These are phyloP conservation scores for Dactylis glomerata DNA, from an alignment of 176 grass and related monocot genomes.

Conservation along the genomic window DNA sequence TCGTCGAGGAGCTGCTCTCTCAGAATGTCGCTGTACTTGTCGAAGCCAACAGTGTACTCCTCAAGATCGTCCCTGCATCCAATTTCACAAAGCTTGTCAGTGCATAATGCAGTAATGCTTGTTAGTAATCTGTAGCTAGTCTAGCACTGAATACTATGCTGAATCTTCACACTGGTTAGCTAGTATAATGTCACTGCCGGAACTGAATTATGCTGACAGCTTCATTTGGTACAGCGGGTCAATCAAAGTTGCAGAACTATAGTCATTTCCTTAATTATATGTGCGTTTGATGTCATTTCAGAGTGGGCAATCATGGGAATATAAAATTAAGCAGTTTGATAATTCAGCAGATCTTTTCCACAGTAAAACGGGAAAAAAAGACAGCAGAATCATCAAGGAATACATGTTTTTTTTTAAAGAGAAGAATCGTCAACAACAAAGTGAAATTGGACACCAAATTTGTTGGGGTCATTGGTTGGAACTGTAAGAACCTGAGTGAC, in stretches of 20 bases:
- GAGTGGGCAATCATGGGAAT: background rate
- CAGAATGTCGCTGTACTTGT: slow-evolving; percentile 32
- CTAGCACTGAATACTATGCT: no score
- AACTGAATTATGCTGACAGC: background rate
- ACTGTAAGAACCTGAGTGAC: background rate
- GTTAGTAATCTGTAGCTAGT: no score
- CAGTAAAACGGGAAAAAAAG: background rate
- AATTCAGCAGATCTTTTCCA: background rate
- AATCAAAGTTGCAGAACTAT: background rate
- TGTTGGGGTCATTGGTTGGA: background rate
- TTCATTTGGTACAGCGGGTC: background rate
- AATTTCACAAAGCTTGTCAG: background rate
- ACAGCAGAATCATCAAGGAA: background rate
- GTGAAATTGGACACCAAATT: background rate
- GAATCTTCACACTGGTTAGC: no score
- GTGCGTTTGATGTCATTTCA: background rate
- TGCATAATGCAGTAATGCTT: background rate
- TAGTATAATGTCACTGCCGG: background rate
- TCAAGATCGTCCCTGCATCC: slow-evolving; percentile 40
- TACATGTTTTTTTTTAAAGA: background rate
- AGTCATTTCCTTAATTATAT: background rate
- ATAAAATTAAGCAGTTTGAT: background rate
- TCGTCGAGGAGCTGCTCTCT: slow-evolving; percentile 38
- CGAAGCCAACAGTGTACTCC: slow-evolving; percentile 41
- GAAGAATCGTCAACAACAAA: background rate